Evolutionary conservation across 257 asterid species (phyloP).

Genomic region (Henckelia pumila): DNA sequence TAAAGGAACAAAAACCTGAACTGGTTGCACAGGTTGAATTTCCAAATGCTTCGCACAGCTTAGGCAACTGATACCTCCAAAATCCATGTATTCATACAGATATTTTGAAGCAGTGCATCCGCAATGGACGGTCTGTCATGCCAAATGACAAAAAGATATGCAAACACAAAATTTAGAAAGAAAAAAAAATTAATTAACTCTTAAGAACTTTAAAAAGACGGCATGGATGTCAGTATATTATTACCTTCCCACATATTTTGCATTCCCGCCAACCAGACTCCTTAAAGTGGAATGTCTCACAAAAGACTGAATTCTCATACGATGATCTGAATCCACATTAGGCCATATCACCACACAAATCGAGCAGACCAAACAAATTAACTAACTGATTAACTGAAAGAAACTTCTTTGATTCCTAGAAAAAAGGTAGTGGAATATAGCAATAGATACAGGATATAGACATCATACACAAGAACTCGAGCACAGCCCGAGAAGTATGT

Average conservation of each 20-base stretch:
- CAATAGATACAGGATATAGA: not conserved
- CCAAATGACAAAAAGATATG: conserved; percentile 24
- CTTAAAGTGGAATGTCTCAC: conserved; percentile 70
- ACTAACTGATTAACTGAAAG: not conserved
- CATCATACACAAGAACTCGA: not conserved
- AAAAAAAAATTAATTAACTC: not conserved
- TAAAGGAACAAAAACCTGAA: conserved; percentile 45
- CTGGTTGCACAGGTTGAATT: conserved; percentile 37
- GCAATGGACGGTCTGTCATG: conserved; percentile 70
- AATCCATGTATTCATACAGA: conserved; percentile 77
- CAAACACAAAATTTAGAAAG: conserved; percentile 14
- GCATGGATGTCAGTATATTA: conserved; percentile 15
- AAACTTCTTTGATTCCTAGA: not conserved
- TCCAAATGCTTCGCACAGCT: conserved; percentile 64
- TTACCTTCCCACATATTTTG: conserved; percentile 74
- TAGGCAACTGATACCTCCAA: conserved; percentile 76
- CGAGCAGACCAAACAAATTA: not conserved
- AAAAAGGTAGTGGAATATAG: not conserved
- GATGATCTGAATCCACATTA: conserved; percentile 50
- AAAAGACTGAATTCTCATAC: conserved; percentile 66
- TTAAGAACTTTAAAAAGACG: not conserved
- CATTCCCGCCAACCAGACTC: conserved; percentile 98
- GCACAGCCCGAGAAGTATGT: not conserved
- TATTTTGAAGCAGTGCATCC: conserved; percentile 83
- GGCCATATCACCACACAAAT: conserved; percentile 17